Conservation (phyloP, 192 early-diverging fungal species). For the Thamnidium elegans region DNA sequence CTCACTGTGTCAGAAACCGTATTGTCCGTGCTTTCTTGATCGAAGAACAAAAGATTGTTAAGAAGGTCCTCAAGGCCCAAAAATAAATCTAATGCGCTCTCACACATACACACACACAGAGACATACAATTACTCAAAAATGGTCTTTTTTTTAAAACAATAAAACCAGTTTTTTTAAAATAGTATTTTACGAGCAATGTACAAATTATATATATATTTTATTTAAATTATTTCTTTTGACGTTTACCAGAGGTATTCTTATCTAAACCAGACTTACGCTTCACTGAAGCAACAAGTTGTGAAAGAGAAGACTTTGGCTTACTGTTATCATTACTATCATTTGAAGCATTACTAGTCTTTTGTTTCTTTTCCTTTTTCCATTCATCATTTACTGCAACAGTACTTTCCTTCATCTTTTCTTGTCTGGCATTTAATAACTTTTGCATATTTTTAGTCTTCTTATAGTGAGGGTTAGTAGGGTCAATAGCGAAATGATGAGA, state of each 20-base stretch:
- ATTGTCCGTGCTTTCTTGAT: conserved; percentile 99
- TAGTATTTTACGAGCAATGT: neutral
- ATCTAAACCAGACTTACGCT: conserved; percentile 57
- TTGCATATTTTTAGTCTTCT: conserved; percentile 79
- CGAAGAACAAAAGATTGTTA: conserved; percentile 99
- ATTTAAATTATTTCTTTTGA: conserved; percentile 21
- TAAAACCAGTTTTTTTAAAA: neutral
- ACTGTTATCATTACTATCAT: neutral
- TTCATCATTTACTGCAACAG: conserved; percentile 22
- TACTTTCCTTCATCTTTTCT: conserved; percentile 36
- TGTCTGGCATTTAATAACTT: conserved; percentile 63
- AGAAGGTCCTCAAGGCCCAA: conserved; percentile 93
- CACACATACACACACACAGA: no score
- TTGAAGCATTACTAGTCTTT: neutral
- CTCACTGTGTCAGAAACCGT: conserved; percentile 70
- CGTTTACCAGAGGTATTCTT: conserved; percentile 32
- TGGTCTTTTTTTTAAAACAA: no score
- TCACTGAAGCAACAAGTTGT: conserved; percentile 56
- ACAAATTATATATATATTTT: neutral
- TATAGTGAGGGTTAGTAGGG: conserved; percentile 91
- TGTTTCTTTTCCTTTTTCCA: conserved; percentile 27
- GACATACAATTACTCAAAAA: no score
- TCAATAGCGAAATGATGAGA: conserved; percentile 92
- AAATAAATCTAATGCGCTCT: conserved; percentile 2
- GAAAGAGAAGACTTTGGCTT: conserved; percentile 48